phyloP scores from a whole-genome alignment of 345 rosid genomes.

The Heritiera littoralis region DNA sequence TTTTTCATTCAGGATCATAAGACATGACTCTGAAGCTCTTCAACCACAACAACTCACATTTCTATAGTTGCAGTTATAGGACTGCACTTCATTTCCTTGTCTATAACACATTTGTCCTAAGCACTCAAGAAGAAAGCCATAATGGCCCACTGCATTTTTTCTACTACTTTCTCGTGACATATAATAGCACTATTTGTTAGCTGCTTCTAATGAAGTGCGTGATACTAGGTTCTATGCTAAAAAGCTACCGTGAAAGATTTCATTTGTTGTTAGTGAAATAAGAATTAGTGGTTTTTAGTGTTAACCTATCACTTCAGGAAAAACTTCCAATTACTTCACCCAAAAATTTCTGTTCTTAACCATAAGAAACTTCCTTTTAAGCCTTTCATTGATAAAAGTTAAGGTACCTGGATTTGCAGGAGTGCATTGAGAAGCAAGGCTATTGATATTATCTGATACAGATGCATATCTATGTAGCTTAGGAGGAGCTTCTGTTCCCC shows the following conservation, averaged over 20 bases:
- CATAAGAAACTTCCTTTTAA: neutral
- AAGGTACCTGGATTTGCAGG: conserved; percentile 52
- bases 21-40: neutral
- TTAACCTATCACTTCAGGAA: too few relatives aligned
- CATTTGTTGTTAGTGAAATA: neutral
- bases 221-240: neutral
- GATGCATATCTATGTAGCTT: conserved; percentile 76
- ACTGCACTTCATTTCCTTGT: neutral
- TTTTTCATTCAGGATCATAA: neutral
- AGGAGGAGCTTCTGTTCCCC: conserved; percentile 50
- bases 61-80: neutral
- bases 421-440: conserved; percentile 39
- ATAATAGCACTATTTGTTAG: neutral
- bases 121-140: neutral
- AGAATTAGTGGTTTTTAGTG: neutral
- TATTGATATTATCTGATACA: conserved; percentile 61
- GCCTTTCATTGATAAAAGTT: neutral
- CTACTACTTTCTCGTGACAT: neutral
- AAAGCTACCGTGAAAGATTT: neutral
- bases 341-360: neutral
- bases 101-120: neutral
- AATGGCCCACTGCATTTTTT: neutral
- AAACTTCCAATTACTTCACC: neutral
- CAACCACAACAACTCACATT: neutral
- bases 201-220: neutral